Evolutionary conservation across 78 protist species (phyloP), one percentile per base, ranked within the genome.

Genomic region (Dictyostelium capitatum): DNA sequence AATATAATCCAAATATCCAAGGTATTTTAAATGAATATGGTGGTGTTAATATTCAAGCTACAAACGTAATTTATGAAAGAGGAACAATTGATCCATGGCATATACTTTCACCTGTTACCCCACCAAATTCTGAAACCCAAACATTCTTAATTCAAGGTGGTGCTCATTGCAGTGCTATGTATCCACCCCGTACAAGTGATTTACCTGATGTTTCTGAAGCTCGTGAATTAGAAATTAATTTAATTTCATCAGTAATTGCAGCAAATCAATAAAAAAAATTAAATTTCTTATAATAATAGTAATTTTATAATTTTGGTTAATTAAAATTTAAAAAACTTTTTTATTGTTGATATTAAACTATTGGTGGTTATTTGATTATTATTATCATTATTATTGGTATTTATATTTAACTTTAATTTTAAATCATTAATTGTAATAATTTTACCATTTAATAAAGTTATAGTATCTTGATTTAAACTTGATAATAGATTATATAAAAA

Each of bases 1-100:
- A 50, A 0, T 81, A 85, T 56, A 51, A 10, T 23, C 73, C 79
- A 51, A 8, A 9, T 74, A 74, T 89, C n/a, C 65, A 81, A 12
- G 53, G 30, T 37, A 87, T 91, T 47, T 85, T 80, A 51, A 80
- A 23, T 17, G 87, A 75, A 4, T 95, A 94, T 65, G 97, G 97
- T 65, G 94, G 83, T 19, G 10, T 9, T 12, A 47, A 51, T 32
- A 84, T 80, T 20, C 89, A 74, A 64, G 83, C 89, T 11, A 54
- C 90, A 15, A 62, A 91, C 25, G 73, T 84, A 2, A 37, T 95
- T n/a, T 89, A 56, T 54, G 80, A 70, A 32, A 93, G 90, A 47
- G 97, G 97, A 25, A 67, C 82, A n/a, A 82, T 91, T 59, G 96
- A 93, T 51, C 94, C 94, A 56, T 93, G 96, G 96, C 51, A 37